Evolutionary conservation across 768 basidiomycete species (phyloP), one percentile per base, ranked within the genome.

Genomic region (Polyporus arcularius): DNA sequence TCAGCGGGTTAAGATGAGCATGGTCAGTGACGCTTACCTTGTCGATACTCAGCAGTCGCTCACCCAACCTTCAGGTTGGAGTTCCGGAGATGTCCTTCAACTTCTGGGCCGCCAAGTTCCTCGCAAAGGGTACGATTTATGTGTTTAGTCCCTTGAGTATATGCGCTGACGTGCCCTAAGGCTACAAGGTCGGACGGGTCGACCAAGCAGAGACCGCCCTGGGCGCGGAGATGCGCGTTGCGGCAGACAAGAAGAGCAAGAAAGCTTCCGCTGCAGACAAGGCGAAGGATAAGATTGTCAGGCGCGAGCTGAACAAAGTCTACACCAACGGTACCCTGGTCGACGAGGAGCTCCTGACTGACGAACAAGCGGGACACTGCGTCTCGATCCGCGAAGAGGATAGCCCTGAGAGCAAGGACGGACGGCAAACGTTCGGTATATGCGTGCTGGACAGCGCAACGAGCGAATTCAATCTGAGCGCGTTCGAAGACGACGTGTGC

Each of bases 131-230:
- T 85, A 40, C 5, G 68, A 12, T 16, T 12, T 32, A n/a, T 49
- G 41, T 3, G n/a, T 2, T 48, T 40, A 12, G 10, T 35, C 10
- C 3, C 6, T 4, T 14, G 14, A 12, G 12, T 8, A 5, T 26
- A n/a, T 32, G 48, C 60, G 50, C 8, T 58, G 30, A 12, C 30
- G 3, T 40, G 2, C 8, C 28, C 40, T 57, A 58, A 90, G 92
- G 93, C 0, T 90, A 95, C 76, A 96, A 96, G 74, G 93, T 99
- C 54, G 97, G 97, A 7, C 88, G 92, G 12, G 97, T 99, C 16
- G 96, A 98, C 70, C 97, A 99, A 73, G 86, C 89, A 0, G 97
- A 99, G 77, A 99, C 97, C 0, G 95, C 95, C 0, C 87, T 99
- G 11, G 97, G 96, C 26, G 94, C 93, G 21, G 96, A 98, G 74